These are phyloP conservation scores for Athelia sp. DNA, from an alignment of 1,284 basidiomycete genomes.

Conservation along the genomic window DNA sequence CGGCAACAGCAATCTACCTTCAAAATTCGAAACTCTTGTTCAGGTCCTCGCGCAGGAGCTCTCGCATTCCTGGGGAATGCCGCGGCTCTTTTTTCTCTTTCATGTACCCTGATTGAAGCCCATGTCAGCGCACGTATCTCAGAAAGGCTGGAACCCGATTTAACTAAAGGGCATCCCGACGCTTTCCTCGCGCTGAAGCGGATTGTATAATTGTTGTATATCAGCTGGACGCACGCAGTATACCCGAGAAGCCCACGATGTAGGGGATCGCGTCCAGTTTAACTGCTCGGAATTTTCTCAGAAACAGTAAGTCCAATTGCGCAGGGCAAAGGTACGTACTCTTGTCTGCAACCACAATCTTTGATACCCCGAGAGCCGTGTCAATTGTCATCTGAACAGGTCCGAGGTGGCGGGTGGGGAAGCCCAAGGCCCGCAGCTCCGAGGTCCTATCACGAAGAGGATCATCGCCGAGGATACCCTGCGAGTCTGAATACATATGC, in stretches of 20 bases:
- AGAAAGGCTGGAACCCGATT: conserved; percentile 22
- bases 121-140: not conserved
- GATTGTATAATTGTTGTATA: conserved; percentile 49
- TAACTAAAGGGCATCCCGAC: conserved; percentile 93
- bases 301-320: not conserved
- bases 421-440: conserved; percentile 83
- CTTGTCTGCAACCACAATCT: conserved; percentile 79
- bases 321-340: conserved; percentile 31
- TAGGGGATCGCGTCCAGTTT: conserved; percentile 71
- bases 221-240: not conserved
- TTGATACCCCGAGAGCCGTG: conserved; percentile 92
- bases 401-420: conserved; percentile 80
- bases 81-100: conserved; percentile 51
- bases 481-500: too few species aligned
- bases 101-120: conserved; percentile 51
- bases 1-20: too few species aligned
- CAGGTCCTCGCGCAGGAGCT: conserved; percentile 79
- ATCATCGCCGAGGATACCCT: conserved; percentile 64
- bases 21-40: conserved; percentile 83
- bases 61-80: conserved; percentile 87
- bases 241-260: conserved; percentile 37
- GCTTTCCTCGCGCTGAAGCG: conserved; percentile 76
- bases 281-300: conserved; percentile 29
- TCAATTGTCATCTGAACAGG: conserved; percentile 97
- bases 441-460: conserved; percentile 86